Evolutionary conservation across 2,329 filamentous ascomycete species (phyloP), one percentile per base, ranked within the genome.

Genomic region (Colletotrichum neosansevieriae): DNA sequence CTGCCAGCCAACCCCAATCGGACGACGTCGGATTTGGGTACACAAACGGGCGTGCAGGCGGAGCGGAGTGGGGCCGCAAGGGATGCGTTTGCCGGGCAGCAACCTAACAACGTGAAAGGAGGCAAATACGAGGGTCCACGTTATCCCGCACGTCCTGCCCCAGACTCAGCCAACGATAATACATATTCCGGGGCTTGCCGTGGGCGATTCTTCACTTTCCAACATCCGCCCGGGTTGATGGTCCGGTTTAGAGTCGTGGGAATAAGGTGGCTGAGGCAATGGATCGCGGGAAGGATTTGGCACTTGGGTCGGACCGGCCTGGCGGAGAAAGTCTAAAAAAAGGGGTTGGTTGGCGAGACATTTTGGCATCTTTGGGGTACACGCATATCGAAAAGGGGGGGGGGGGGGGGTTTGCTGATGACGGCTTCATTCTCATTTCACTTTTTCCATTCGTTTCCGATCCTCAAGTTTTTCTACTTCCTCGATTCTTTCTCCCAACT

Each of bases 1-100:
- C 29, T 15, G 11, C 17, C 15, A 12, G 6, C 11, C 45, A n/a
- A 53, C 24, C 24, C 36, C 13, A 19, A 45, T 6, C 49, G 42
- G 34, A 15, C 12, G 58, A 67, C 63, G 63, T 67, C 63, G 10
- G 40, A 57, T 63, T 63, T 67, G 45, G 19, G 58, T 57, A 32
- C 42, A 5, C 50, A 40, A 53, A 32, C 38, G 32, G n/a, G 19
- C 24, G 45, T 32, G 63, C 32, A 32, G 53, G 59, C 58, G 63
- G 51, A 45, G 34, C 17, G 17, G 29, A 34, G 58, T 63, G 63
- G 63, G 58, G 63, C 63, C 63, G 58, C 44, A 44, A 63, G 50
- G 63, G 50, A 32, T 47, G 34, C 11, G 11, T 13, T 47, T 51
- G 44, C 54, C 47, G 62, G 56, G 19, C 38, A 49, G 29, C 32